These are phyloP conservation scores for Plantago ovata DNA, from an alignment of 257 asterid species.

Conservation along the genomic window DNA sequence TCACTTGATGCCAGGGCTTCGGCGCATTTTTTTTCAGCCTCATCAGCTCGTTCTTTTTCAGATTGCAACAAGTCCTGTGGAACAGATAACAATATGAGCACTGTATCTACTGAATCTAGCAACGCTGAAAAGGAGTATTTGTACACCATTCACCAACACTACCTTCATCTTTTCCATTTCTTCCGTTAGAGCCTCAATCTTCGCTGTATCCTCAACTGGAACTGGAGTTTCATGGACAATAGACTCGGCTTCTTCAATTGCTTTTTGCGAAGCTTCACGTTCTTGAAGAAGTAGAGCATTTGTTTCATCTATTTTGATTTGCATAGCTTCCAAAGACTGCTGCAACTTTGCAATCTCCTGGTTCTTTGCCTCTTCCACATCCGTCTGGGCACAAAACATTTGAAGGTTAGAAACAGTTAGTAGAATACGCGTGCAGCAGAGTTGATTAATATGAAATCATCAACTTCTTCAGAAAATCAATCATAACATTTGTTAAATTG, in stretches of 20 bases:
- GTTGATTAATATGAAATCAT: too few species aligned
- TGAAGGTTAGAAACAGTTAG: constrained; percentile 16
- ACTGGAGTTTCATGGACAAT: constrained; percentile 71
- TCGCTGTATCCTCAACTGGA: constrained; percentile 79
- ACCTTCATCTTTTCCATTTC: constrained; percentile 78
- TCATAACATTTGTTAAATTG: background rate
- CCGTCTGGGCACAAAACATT: constrained; percentile 47
- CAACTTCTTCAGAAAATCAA: too few species aligned
- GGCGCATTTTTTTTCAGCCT: constrained; percentile 54
- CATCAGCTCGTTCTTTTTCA: constrained; percentile 80
- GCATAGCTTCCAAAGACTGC: constrained; percentile 65
- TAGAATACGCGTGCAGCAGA: background rate
- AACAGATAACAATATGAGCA: constrained; percentile 17
- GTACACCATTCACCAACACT: constrained; percentile 24
- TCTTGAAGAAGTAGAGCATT: constrained; percentile 67
- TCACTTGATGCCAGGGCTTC: constrained; percentile 65
- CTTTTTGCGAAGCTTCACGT: constrained; percentile 86
- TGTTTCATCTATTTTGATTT: constrained; percentile 71
- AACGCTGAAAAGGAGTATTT: constrained; percentile 12
- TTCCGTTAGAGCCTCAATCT: constrained; percentile 62
- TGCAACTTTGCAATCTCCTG: constrained; percentile 70
- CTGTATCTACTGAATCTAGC: constrained; percentile 13
- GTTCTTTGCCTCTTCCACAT: constrained; percentile 75
- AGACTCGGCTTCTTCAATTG: constrained; percentile 75
- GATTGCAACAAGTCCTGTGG: constrained; percentile 58